A percentile compares a stretch with the other conserved stretches of the same genome.
Conservation (phyloP, 2,329 filamentous ascomycete species). For the Verticillium alfalfae region DNA sequence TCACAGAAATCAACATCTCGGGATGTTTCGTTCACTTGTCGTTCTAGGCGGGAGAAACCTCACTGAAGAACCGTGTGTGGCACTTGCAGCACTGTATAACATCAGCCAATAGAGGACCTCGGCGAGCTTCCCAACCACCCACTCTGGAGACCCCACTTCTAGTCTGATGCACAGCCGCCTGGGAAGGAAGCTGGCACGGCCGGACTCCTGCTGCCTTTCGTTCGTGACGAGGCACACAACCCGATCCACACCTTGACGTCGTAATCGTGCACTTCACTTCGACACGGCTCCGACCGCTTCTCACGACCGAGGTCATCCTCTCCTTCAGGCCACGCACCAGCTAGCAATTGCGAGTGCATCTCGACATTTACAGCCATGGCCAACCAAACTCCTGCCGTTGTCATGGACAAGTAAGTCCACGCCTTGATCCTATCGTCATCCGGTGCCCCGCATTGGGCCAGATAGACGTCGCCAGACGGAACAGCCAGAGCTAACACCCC, state of each 20-base stretch:
- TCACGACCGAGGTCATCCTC: background rate
- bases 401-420: constrained; percentile 98
- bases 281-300: background rate
- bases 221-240: background rate
- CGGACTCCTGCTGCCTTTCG: background rate
- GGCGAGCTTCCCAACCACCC: background rate
- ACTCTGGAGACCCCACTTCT: background rate
- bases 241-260: constrained; percentile 11
- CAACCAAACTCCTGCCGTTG: constrained; percentile 99
- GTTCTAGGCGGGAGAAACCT: background rate
- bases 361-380: constrained; percentile 58
- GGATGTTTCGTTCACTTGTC: background rate
- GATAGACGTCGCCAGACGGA: constrained; percentile 9
- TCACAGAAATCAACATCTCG: background rate
- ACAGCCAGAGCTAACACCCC: constrained; percentile 12
- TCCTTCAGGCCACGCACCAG: background rate
- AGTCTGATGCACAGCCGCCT: background rate
- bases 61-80: background rate
- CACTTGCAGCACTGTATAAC: background rate
- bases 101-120: background rate
- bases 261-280: constrained; percentile 11
- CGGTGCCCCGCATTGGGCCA: constrained; percentile 20
- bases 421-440: constrained; percentile 16
- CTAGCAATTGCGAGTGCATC: constrained; percentile 4
- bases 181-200: background rate